phyloP scores from a whole-genome alignment of 345 rosid species.

The Kernera saxatilis region DNA sequence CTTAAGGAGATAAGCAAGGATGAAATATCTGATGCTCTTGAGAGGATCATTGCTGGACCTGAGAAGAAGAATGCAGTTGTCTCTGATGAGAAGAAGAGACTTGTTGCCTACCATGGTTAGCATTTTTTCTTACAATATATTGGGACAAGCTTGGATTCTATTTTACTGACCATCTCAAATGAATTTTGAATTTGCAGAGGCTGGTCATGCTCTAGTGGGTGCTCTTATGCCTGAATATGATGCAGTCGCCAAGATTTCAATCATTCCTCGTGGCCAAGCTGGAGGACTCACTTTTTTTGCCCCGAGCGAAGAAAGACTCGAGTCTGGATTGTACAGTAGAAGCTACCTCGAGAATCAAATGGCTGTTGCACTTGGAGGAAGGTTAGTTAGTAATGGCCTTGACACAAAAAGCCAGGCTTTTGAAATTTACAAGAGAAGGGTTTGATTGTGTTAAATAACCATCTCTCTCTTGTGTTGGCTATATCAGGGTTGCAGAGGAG shows the following conservation, averaged over 20 bases:
- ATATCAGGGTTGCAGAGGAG: constrained; percentile 88
- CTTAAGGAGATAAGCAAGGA: constrained; percentile 98
- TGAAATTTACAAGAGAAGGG: background rate
- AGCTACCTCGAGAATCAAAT: constrained; percentile 97
- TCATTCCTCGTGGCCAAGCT: constrained; percentile 97
- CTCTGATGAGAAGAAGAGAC: constrained; percentile 83
- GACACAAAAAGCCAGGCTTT: background rate
- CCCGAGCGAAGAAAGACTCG: constrained; percentile 96
- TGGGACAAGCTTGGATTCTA: background rate
- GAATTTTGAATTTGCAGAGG: constrained; percentile 44
- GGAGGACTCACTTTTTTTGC: constrained; percentile 97
- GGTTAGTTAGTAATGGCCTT: constrained; percentile 40
- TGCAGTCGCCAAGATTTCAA: constrained; percentile 93
- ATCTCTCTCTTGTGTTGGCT: background rate
- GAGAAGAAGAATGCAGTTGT: constrained; percentile 98
- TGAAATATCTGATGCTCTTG: constrained; percentile 94
- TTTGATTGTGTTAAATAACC: background rate
- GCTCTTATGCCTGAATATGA: constrained; percentile 98
- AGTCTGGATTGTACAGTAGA: constrained; percentile 92
- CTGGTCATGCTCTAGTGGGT: constrained; percentile 97
- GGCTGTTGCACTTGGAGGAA: constrained; percentile 99
- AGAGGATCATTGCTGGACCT: constrained; percentile 98
- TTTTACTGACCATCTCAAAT: background rate
- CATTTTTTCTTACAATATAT: background rate
- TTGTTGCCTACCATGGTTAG: constrained; percentile 92